Evolutionary conservation across 106 monocot genomes (phyloP).

Genomic region (Ottelia alismoides): DNA sequence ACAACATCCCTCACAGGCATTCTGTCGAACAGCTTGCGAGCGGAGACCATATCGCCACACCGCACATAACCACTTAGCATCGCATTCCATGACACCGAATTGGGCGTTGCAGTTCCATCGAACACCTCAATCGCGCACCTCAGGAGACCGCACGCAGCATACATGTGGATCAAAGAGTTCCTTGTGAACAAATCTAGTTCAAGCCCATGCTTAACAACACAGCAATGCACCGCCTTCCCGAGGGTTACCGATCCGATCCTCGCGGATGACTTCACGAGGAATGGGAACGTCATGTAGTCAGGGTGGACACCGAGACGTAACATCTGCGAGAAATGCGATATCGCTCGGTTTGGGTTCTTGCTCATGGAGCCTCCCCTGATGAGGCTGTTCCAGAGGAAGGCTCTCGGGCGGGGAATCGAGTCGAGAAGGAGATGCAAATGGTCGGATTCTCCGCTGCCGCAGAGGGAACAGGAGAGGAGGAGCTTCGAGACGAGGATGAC

Average conservation of each 20-base stretch:
- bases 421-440: constrained; percentile 25
- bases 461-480: constrained; percentile 41
- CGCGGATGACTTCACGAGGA: constrained; percentile 39
- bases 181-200: constrained; percentile 24
- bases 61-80: constrained; percentile 44
- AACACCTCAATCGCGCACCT: constrained; percentile 27
- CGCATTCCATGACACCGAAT: constrained; percentile 52
- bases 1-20: constrained; percentile 49
- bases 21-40: constrained; percentile 31
- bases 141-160: constrained; percentile 26
- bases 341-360: constrained; percentile 27
- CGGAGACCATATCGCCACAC: constrained; percentile 33
- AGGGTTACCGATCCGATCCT: constrained; percentile 20
- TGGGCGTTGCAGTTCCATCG: constrained; percentile 30
- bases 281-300: constrained; percentile 14
- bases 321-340: constrained; percentile 10
- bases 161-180: constrained; percentile 68
- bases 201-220: constrained; percentile 18
- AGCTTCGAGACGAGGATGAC: no score
- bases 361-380: constrained; percentile 44
- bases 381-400: constrained; percentile 45
- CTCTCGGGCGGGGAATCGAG: constrained; percentile 14
- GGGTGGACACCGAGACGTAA: constrained; percentile 5
- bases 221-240: constrained; percentile 26
- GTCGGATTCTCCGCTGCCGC: constrained; percentile 25